phyloP scores from a whole-genome alignment of 202 grass and related monocot genomes.

The Setaria viridis region DNA sequence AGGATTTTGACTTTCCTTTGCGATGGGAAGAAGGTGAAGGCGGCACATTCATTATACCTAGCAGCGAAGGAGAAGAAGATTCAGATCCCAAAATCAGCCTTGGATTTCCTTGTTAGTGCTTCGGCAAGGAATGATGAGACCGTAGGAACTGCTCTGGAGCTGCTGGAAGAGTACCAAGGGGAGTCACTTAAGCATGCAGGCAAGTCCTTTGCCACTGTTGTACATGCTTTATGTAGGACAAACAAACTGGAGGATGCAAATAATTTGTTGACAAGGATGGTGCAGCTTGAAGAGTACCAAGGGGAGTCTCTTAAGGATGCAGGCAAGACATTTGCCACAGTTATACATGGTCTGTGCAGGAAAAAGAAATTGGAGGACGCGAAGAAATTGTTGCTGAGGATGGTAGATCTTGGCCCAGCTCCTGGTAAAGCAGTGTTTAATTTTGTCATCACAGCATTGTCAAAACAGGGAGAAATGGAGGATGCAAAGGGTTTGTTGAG shows the following conservation, averaged over 20 bases:
- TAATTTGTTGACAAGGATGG: slow-evolving; percentile 77
- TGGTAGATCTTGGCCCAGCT: slow-evolving; percentile 80
- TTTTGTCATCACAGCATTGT: slow-evolving; percentile 82
- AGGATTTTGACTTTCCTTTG: slow-evolving; percentile 68
- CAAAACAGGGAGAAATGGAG: slow-evolving; percentile 83
- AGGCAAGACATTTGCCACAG: slow-evolving; percentile 58
- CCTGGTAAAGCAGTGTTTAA: slow-evolving; percentile 90
- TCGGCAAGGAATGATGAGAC: slow-evolving; percentile 77
- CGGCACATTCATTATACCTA: slow-evolving; percentile 68
- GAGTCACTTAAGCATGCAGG: slow-evolving; percentile 71
- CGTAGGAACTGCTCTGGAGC: slow-evolving; percentile 54
- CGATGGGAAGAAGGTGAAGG: slow-evolving; percentile 70
- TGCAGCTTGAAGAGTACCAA: slow-evolving; percentile 64
- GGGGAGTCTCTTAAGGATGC: slow-evolving; percentile 68
- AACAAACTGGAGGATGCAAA: slow-evolving; percentile 78
- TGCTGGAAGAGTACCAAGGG: slow-evolving; percentile 74
- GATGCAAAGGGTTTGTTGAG: slow-evolving; percentile 70
- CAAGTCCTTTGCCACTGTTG: slow-evolving; percentile 61
- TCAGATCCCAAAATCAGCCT: slow-evolving; percentile 42
- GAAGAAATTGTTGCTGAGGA: slow-evolving; percentile 73
- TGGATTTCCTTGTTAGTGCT: slow-evolving; percentile 65
- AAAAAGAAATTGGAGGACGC: slow-evolving; percentile 74
- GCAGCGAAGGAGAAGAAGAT: slow-evolving; percentile 72
- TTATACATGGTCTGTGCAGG: slow-evolving; percentile 80
- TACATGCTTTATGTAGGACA: slow-evolving; percentile 76